phyloP scores from a whole-genome alignment of 495 filamentous ascomycete species.

The Neurospora sp. region DNA sequence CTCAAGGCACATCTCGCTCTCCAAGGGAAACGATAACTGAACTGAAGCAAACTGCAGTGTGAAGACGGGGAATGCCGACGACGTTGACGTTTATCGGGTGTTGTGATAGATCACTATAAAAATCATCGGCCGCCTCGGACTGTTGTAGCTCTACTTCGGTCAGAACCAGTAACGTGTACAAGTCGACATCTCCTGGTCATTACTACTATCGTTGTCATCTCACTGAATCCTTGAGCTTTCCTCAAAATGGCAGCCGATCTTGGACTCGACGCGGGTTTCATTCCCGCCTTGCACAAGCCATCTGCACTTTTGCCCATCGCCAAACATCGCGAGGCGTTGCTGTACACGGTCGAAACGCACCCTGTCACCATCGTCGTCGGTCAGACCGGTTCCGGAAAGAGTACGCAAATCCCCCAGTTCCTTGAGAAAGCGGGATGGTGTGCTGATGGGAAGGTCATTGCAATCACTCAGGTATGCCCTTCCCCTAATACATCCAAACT shows the following conservation, averaged over 20 bases:
- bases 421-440: slow-evolving; percentile 87
- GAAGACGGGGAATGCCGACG: background rate
- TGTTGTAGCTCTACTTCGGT: background rate
- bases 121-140: background rate
- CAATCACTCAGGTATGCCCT: slow-evolving; percentile 71
- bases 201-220: background rate
- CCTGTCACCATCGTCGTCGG: slow-evolving; percentile 79
- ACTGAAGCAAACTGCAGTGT: background rate
- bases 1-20: background rate
- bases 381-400: slow-evolving; percentile 87
- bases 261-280: slow-evolving; percentile 55
- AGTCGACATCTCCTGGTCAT: background rate
- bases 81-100: background rate
- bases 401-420: slow-evolving; percentile 82
- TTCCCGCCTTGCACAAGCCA: slow-evolving; percentile 70
- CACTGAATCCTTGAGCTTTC: background rate
- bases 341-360: slow-evolving; percentile 67
- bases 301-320: slow-evolving; percentile 68
- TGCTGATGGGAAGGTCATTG: slow-evolving; percentile 67
- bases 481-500: background rate
- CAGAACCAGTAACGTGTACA: background rate
- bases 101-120: background rate
- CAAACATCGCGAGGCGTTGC: slow-evolving; percentile 58
- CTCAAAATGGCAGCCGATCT: slow-evolving; percentile 38
- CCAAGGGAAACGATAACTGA: background rate